These are phyloP conservation scores for Polyporus arcularius DNA, from an alignment of 768 basidiomycete species.

Conservation along the genomic window DNA sequence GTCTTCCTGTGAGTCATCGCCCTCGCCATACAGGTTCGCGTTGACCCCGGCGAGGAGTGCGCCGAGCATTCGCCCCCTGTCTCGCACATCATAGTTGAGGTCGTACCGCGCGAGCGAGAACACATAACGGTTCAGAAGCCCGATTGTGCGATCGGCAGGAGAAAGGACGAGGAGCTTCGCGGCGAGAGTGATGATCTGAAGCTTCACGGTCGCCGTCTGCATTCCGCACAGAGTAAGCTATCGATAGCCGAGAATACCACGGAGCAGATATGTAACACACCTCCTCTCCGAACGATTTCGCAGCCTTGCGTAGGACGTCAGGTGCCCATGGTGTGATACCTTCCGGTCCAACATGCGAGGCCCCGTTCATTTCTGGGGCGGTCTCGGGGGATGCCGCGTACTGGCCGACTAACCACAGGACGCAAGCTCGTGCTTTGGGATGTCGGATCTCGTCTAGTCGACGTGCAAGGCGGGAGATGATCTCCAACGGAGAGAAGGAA, in stretches of 20 bases:
- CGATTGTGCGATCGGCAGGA: slow-evolving; percentile 50
- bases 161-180: slow-evolving; percentile 79
- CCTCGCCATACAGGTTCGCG: slow-evolving; percentile 25
- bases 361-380: slow-evolving; percentile 11
- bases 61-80: slow-evolving; percentile 79
- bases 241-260: not conserved
- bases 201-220: slow-evolving; percentile 68
- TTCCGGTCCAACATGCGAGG: slow-evolving; percentile 39
- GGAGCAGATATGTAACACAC: slow-evolving; percentile 37
- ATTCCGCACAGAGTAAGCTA: not conserved
- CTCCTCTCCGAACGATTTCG: slow-evolving; percentile 73
- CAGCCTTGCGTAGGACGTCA: slow-evolving; percentile 81
- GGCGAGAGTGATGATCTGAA: slow-evolving; percentile 83
- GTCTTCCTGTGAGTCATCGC: slow-evolving; percentile 37
- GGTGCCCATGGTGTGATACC: slow-evolving; percentile 81
- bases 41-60: slow-evolving; percentile 64
- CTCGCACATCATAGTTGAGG: slow-evolving; percentile 84
- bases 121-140: slow-evolving; percentile 67
- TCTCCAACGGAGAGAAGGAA: slow-evolving; percentile 48
- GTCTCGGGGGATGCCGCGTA: slow-evolving; percentile 60
- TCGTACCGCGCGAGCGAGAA: slow-evolving; percentile 89
- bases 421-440: slow-evolving; percentile 79
- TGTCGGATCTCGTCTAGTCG: slow-evolving; percentile 80
- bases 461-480: slow-evolving; percentile 79
- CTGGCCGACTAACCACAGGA: slow-evolving; percentile 93